Evolutionary conservation across 176 grass and related monocot genomes (phyloP), one percentile per base, ranked within the genome.

Genomic region (Puccinellia tenuiflora): DNA sequence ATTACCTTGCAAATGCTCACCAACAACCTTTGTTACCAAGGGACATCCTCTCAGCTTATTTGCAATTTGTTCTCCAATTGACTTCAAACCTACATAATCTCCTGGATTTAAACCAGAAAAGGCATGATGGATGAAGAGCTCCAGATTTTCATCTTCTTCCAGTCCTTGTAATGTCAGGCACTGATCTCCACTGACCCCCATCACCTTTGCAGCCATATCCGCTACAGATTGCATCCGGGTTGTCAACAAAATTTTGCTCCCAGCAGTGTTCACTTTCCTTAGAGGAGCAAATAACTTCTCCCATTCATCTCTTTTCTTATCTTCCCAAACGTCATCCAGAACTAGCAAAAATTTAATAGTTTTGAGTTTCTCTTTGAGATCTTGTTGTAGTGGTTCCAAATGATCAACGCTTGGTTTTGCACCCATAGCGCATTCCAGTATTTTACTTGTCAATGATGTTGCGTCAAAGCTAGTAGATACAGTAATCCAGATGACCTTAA

Each of bases 191-290:
- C 40, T 2, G 9, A 68, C 34, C 14, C 65, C 20, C 65, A 68
- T 68, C 35, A 68, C 35, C 4, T 13, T 68, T 3, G 71, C 26
- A 2, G 71, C 45, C 25, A 74, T 31, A 9, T 31, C 26, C 0
- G 70, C 62, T 2, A 85, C 85, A 24, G 25, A 56, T 74, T 65
- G 11, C 18, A 72, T 53, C 8, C 85, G 60, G 47, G 69, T 88
- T 6, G 85, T 91, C 33, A 85, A 25, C 38, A 91, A 28, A 88
- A 91, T 85, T 74, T 81, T 85, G 45, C 85, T 88, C 28, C 85
- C 69, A 2, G 7, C 68, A 4, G 9, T 70, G 21, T 72, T 31
- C 34, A 75, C 7, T 46, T 18, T 61, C 38, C 24, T 81, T 12
- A 91, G 33, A 10, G 85, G 81, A 39, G 85, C 89, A 59, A 83